These are phyloP conservation scores for Sambucus nigra DNA, from an alignment of 129 eudicot species.

Conservation along the genomic window DNA sequence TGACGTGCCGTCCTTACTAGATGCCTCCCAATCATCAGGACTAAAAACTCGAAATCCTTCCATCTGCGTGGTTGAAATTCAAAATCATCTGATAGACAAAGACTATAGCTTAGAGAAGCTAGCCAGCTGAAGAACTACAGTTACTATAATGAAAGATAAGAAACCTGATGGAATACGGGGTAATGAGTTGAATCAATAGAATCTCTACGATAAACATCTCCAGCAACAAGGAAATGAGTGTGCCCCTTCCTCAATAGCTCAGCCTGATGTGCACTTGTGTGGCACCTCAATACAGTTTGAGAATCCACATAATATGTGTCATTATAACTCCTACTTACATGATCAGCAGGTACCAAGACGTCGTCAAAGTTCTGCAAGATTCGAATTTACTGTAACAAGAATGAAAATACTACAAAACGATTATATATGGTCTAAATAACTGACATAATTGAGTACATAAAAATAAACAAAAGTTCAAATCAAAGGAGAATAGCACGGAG, in stretches of 20 bases:
- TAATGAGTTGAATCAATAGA: conserved; percentile 96
- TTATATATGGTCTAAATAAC: not conserved
- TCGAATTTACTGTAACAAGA: conserved; percentile 7
- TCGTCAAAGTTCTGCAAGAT: conserved; percentile 91
- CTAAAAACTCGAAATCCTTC: conserved; percentile 87
- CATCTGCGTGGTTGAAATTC: conserved; percentile 45
- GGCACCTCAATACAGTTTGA: conserved; percentile 91
- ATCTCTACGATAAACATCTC: conserved; percentile 98
- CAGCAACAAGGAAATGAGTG: conserved; percentile 84
- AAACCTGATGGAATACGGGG: conserved; percentile 98
- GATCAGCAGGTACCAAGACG: conserved; percentile 94
- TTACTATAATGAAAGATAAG: not conserved
- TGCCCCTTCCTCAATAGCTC: conserved; percentile 68
- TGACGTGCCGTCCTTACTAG: conserved; percentile 62
- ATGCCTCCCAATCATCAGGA: conserved; percentile 73
- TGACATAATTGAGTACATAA: not conserved
- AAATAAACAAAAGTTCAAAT: not conserved
- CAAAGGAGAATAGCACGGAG: not conserved
- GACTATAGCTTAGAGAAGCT: not conserved
- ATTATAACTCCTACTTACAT: conserved; percentile 93
- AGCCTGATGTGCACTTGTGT: conserved; percentile 99
- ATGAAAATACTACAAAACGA: not conserved
- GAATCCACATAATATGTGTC: conserved; percentile 90
- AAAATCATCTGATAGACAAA: conserved; percentile 6
- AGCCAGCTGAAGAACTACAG: not conserved